Conservation (phyloP, 2,329 filamentous ascomycete species). For the Botryotinia narcissicola region DNA sequence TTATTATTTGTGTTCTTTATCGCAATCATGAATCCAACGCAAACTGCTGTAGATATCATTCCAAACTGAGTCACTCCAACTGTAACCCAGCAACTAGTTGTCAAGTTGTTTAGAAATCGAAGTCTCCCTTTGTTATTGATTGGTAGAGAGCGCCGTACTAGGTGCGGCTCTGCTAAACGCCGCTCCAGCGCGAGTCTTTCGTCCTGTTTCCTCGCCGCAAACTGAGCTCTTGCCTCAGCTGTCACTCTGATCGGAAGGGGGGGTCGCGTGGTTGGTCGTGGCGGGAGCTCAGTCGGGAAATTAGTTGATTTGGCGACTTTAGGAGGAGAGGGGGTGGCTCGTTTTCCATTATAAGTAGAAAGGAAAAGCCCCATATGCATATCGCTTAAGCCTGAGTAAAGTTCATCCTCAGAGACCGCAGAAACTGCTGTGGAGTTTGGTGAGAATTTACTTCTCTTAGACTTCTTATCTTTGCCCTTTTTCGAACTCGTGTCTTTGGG, state of each 20-base stretch:
- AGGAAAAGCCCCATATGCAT: not conserved
- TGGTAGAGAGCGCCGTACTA: not conserved
- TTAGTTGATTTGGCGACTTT: not conserved
- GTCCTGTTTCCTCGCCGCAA: not conserved
- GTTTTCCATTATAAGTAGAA: not conserved
- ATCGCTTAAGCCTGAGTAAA: conserved; percentile 11
- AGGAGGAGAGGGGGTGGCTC: not conserved
- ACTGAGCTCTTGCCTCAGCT: conserved; percentile 5
- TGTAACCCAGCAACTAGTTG: not conserved
- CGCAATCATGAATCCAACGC: not conserved
- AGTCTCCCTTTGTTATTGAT: not conserved
- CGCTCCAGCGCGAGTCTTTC: not conserved
- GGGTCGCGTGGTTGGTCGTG: not conserved
- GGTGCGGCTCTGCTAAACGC: not conserved
- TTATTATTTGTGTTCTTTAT: not conserved
- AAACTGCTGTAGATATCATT: not conserved
- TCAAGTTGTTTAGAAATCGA: not conserved
- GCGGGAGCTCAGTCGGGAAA: conserved; percentile 2
- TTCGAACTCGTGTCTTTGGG: not conserved
- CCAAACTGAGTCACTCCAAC: not conserved
- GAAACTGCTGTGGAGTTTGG: not conserved
- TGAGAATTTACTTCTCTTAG: not conserved
- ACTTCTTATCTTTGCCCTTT: not conserved
- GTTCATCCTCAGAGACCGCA: not conserved
- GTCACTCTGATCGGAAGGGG: conserved; percentile 1